phyloP scores from a whole-genome alignment of 176 grass and related monocot species.

The Lolium multiflorum region DNA sequence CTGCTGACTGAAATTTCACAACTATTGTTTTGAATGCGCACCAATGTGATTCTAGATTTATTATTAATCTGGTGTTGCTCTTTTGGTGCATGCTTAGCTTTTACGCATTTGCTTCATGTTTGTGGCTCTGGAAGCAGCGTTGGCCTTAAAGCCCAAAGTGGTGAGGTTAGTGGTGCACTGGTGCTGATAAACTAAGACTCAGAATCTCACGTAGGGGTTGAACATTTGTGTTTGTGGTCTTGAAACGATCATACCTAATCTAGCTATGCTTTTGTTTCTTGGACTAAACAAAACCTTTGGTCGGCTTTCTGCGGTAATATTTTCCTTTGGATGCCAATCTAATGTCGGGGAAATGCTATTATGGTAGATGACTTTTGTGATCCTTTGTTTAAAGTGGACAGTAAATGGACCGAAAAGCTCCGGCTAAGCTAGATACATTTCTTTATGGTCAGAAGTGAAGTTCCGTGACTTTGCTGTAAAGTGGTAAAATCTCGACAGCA shows the following conservation, averaged over 20 bases:
- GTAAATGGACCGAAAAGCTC: background rate
- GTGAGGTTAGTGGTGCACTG: constrained; percentile 46
- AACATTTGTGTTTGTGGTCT: constrained; percentile 4
- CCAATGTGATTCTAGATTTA: constrained; percentile 1
- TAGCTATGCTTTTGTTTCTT: background rate
- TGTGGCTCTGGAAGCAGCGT: constrained; percentile 39
- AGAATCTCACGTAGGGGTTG: background rate
- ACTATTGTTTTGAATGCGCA: constrained; percentile 10
- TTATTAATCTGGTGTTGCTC: constrained; percentile 16
- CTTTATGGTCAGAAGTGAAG: constrained; percentile 27
- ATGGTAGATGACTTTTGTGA: constrained; percentile 11
- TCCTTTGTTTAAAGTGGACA: background rate
- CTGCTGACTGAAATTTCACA: background rate
- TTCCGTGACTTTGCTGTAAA: constrained; percentile 30
- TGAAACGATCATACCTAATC: constrained; percentile 15
- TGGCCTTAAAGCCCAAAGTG: constrained; percentile 31
- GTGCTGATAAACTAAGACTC: constrained; percentile 30
- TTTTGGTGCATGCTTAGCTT: constrained; percentile 40
- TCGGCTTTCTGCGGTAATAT: background rate
- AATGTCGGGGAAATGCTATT: constrained; percentile 45
- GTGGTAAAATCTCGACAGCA: background rate
- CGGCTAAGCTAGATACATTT: background rate
- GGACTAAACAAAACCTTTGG: background rate
- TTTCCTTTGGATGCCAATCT: constrained; percentile 23
- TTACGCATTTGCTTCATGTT: constrained; percentile 24